These are phyloP conservation scores for Beta corolliflora DNA, from an alignment of 179 eudicot species.

Conservation along the genomic window DNA sequence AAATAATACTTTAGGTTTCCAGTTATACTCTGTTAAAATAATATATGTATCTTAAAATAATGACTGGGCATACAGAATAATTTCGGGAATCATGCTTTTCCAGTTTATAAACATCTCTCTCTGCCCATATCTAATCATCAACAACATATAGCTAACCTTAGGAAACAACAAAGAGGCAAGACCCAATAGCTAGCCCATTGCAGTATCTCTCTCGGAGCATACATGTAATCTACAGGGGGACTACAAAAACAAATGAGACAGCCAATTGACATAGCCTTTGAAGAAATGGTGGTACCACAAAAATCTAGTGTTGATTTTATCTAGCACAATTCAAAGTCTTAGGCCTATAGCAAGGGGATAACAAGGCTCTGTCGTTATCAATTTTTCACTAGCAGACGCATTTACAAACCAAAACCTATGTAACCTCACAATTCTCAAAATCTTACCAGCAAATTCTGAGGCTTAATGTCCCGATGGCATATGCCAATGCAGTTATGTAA, in stretches of 20 bases:
- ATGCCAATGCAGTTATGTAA: slow-evolving; percentile 87
- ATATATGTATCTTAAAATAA: not conserved
- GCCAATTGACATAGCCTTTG: slow-evolving; percentile 1
- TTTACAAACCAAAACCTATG: not conserved
- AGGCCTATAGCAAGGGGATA: not conserved
- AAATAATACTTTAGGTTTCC: not conserved
- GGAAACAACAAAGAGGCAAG: not conserved
- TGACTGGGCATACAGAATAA: not conserved
- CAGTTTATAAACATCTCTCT: not conserved
- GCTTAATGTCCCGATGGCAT: slow-evolving; percentile 97
- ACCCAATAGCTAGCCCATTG: not conserved
- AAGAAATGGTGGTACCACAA: not conserved
- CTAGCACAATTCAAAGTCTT: not conserved
- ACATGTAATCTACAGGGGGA: not conserved
- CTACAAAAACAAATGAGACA: not conserved
- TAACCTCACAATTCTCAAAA: slow-evolving; percentile 20
- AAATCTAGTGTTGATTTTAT: not conserved
- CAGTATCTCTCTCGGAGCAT: not conserved
- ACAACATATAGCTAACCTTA: not conserved
- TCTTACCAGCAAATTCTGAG: slow-evolving; percentile 89
- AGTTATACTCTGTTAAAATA: too few species aligned
- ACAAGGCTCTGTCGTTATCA: not conserved
- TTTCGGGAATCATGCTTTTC: not conserved
- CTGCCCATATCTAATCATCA: not conserved
- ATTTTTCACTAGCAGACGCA: not conserved